Evolutionary conservation across 228 moss, liverwort and hornwort species (phyloP).

Genomic region (Sphagnum magellanicum): DNA sequence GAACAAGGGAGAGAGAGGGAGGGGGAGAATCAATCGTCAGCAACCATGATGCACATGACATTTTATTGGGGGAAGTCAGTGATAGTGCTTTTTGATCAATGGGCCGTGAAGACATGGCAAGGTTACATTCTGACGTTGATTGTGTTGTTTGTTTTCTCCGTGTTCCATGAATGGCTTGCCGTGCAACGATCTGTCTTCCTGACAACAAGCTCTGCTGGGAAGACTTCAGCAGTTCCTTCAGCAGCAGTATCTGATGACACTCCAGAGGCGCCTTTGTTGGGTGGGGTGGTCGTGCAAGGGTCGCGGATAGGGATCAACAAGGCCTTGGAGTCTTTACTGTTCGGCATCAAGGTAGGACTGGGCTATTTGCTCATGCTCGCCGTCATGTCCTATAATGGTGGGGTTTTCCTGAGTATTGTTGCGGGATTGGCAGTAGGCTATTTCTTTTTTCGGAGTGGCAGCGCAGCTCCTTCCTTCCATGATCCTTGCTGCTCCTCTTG

Average conservation of each 20-base stretch:
- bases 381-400: constrained; percentile 66
- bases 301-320: constrained; percentile 2
- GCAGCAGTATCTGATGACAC: constrained; percentile 5
- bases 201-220: not conserved
- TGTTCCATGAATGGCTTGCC: constrained; percentile 54
- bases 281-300: constrained; percentile 5
- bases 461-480: constrained; percentile 2
- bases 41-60: constrained; percentile 65
- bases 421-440: constrained; percentile 44
- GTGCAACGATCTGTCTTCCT: constrained; percentile 20
- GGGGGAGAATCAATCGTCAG: not conserved
- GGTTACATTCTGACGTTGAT: constrained; percentile 38
- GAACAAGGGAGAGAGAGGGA: not conserved
- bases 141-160: constrained; percentile 35
- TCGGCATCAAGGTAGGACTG: constrained; percentile 41
- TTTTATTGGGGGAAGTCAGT: constrained; percentile 73
- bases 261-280: constrained; percentile 11
- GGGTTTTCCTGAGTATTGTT: constrained; percentile 58
- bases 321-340: constrained; percentile 27
- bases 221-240: not conserved
- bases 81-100: constrained; percentile 54
- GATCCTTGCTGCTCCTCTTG: constrained; percentile 8
- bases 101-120: constrained; percentile 41
- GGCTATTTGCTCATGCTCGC: constrained; percentile 79
- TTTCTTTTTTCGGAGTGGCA: constrained; percentile 29